Evolutionary conservation across 2,329 filamentous ascomycete genomes (phyloP).

Genomic region (Ophiocordyceps unilateralis): DNA sequence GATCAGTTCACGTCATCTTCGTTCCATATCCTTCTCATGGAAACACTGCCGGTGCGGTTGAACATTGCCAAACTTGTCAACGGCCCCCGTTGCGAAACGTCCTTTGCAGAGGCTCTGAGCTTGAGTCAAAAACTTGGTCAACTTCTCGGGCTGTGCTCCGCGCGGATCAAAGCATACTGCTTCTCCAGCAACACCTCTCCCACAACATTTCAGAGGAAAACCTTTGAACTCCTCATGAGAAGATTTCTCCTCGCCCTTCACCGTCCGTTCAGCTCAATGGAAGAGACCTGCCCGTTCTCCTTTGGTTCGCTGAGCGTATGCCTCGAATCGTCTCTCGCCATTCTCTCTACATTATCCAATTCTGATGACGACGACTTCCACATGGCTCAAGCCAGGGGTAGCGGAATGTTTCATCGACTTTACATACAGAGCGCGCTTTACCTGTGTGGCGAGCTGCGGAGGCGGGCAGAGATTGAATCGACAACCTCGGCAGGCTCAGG

Average conservation of each 20-base stretch:
- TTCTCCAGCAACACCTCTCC: not conserved
- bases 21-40: not conserved
- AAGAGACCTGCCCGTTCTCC: not conserved
- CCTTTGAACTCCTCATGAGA: not conserved
- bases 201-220: not conserved
- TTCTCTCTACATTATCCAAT: not conserved
- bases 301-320: not conserved
- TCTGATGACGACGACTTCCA: not conserved
- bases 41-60: not conserved
- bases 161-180: not conserved
- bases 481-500: not conserved
- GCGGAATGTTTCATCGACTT: not conserved
- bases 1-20: not conserved
- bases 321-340: not conserved
- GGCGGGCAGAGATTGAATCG: not conserved
- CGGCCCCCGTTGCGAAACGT: not conserved
- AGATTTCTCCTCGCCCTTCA: not conserved
- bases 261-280: not conserved
- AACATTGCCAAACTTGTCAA: not conserved
- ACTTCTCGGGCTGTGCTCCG: not conserved
- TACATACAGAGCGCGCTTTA: not conserved
- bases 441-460: not conserved
- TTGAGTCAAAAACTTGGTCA: not conserved
- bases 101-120: not conserved
- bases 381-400: not conserved